phyloP scores from a whole-genome alignment of 140 eudicot species.

The Stevia rebaudiana region DNA sequence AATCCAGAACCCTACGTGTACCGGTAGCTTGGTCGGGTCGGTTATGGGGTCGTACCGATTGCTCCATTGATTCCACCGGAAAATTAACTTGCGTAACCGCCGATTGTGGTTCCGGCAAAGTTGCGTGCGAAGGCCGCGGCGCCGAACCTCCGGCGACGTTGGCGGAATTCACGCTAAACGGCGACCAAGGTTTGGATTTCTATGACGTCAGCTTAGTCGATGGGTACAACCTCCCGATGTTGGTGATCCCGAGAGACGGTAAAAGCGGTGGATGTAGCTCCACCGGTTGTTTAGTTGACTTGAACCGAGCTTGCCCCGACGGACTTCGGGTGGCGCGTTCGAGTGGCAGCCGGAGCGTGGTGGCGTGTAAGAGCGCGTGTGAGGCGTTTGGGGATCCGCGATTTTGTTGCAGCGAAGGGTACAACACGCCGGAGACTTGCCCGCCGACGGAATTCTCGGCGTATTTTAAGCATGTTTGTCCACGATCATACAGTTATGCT shows the following conservation, averaged over 20 bases:
- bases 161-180: conserved; percentile 91
- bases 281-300: conserved; percentile 73
- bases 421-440: conserved; percentile 85
- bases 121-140: conserved; percentile 68
- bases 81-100: conserved; percentile 63
- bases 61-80: conserved; percentile 43
- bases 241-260: conserved; percentile 57
- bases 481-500: conserved; percentile 85
- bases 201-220: conserved; percentile 94
- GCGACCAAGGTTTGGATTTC: conserved; percentile 74
- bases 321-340: conserved; percentile 53
- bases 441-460: conserved; percentile 63
- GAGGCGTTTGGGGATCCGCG: conserved; percentile 88
- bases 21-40: conserved; percentile 93
- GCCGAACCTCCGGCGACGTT: conserved; percentile 94
- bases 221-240: conserved; percentile 82
- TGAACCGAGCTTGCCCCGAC: conserved; percentile 67
- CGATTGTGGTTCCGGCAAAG: conserved; percentile 76
- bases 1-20: conserved; percentile 54
- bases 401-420: conserved; percentile 82
- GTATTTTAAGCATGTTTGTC: conserved; percentile 77
- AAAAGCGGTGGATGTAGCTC: conserved; percentile 55
- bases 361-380: conserved; percentile 98
- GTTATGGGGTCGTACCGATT: conserved; percentile 77
- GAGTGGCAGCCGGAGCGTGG: conserved; percentile 36